phyloP scores from a whole-genome alignment of 192 early-diverging fungal species.

The Coemansia sp. region DNA sequence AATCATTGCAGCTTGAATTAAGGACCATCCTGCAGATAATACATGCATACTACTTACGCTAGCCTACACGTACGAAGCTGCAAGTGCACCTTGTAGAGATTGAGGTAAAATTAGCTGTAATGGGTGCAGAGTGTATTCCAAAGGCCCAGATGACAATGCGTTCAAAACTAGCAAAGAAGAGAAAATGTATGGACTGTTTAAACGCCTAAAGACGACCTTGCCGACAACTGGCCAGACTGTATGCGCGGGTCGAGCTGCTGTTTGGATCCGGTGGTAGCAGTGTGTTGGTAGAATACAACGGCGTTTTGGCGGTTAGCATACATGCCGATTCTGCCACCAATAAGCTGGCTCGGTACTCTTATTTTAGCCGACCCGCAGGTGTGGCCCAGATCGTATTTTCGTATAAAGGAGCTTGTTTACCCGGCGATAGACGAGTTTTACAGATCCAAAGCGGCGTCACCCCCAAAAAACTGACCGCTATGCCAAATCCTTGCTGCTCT shows the following conservation, averaged over 20 bases:
- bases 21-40: neutral
- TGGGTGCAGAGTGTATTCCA: neutral
- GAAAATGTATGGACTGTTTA: neutral
- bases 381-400: neutral
- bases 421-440: neutral
- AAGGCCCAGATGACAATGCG: neutral
- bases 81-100: neutral
- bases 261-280: neutral
- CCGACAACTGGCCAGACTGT: neutral
- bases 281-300: neutral
- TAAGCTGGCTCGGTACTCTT: neutral
- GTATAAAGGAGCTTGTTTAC: neutral
- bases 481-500: neutral
- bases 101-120: neutral
- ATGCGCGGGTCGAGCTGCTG: neutral
- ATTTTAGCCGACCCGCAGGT: neutral
- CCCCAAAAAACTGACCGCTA: neutral
- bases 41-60: neutral
- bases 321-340: neutral
- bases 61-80: neutral
- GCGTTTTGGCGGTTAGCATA: neutral
- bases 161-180: neutral
- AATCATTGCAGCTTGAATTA: neutral
- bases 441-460: too few relatives aligned
- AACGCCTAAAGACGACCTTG: neutral